These are phyloP conservation scores for Carallia brachiata DNA, from an alignment of 345 rosid genomes.

Conservation along the genomic window DNA sequence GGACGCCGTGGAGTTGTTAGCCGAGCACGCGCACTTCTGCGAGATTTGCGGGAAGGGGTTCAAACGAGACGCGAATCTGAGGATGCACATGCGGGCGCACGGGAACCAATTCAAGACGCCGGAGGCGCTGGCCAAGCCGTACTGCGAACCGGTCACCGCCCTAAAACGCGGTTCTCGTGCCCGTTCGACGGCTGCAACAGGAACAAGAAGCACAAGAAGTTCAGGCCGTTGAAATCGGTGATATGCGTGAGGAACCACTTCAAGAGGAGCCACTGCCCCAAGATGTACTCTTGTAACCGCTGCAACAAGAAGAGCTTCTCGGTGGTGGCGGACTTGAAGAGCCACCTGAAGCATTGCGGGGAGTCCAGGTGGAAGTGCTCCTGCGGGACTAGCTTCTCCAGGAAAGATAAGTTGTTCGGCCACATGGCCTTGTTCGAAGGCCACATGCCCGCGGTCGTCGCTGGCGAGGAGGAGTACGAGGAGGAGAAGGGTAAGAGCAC, in stretches of 20 bases:
- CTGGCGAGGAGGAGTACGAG: conserved; percentile 17
- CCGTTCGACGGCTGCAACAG: conserved; percentile 63
- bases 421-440: conserved; percentile 76
- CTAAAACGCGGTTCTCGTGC: conserved; percentile 51
- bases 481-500: conserved; percentile 1
- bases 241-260: conserved; percentile 67
- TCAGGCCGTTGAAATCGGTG: conserved; percentile 58
- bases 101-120: conserved; percentile 67
- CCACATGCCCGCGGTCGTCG: conserved; percentile 55
- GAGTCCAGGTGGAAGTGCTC: conserved; percentile 65
- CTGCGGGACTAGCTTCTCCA: conserved; percentile 63
- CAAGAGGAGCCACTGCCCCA: conserved; percentile 82
- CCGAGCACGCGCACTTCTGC: conserved; percentile 67
- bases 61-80: conserved; percentile 69
- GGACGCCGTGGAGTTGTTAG: conserved; percentile 59
- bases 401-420: conserved; percentile 74
- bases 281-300: conserved; percentile 52
- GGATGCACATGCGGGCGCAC: conserved; percentile 86
- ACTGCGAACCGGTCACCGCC: not conserved
- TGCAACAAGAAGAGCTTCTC: conserved; percentile 66
- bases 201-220: conserved; percentile 52
- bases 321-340: conserved; percentile 59
- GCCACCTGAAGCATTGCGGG: conserved; percentile 65
- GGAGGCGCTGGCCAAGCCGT: conserved; percentile 54
- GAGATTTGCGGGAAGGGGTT: conserved; percentile 75